These are phyloP conservation scores for Pseudonitzschia multistriata DNA, from an alignment of 108 stramenopile species.

Conservation along the genomic window DNA sequence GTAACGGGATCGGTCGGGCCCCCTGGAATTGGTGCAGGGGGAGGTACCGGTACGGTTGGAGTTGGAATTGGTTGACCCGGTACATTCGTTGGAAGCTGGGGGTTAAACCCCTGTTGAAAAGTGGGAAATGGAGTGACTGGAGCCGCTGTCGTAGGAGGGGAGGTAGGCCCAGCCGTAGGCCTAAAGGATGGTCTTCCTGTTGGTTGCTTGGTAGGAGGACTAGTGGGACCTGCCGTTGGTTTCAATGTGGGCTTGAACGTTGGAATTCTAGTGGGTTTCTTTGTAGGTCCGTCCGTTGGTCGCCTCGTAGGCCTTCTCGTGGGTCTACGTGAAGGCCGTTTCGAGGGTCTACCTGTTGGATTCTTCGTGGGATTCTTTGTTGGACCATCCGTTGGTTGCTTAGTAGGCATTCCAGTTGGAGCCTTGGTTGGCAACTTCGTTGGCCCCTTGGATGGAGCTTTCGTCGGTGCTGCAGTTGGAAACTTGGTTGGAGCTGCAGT, in stretches of 20 bases:
- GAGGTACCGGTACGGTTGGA: not conserved
- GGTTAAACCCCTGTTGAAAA: not conserved
- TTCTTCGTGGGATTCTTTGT: not conserved
- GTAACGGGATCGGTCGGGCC: no score
- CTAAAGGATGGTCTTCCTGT: not conserved
- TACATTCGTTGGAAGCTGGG: not conserved
- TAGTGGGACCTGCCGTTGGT: not conserved
- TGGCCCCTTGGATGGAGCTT: not conserved
- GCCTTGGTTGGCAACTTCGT: not conserved
- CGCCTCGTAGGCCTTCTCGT: no score
- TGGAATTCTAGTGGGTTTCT: not conserved
- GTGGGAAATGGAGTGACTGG: not conserved
- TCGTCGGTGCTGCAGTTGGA: not conserved
- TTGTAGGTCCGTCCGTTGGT: not conserved
- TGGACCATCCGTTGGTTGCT: not conserved
- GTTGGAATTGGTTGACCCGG: not conserved
- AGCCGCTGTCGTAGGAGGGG: not conserved
- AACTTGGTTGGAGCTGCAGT: not conserved
- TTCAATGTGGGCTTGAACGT: not conserved
- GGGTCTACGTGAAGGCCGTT: no score
- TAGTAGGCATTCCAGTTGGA: not conserved
- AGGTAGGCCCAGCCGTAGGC: not conserved
- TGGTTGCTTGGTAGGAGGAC: not conserved
- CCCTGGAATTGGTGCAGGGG: not conserved
- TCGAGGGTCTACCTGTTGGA: not conserved